These are phyloP conservation scores for Lantana camara DNA, from an alignment of 257 asterid species.

Conservation along the genomic window DNA sequence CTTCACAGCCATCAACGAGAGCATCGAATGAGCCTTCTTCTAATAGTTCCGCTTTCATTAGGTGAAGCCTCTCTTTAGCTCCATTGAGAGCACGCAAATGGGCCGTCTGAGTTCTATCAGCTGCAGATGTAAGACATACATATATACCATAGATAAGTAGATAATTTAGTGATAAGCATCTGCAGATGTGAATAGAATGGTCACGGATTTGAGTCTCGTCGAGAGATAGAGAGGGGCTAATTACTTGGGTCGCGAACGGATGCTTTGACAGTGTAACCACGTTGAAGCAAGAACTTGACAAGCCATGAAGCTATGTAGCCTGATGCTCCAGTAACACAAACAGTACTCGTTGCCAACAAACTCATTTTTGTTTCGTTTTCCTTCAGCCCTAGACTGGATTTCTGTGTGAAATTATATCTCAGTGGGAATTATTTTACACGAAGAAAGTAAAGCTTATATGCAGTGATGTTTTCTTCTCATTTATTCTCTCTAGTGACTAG, in stretches of 20 bases:
- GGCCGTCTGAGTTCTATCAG: constrained; percentile 7
- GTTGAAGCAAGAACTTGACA: constrained; percentile 28
- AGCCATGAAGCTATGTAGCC: constrained; percentile 36
- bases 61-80: constrained; percentile 22
- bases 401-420: too few relatives aligned
- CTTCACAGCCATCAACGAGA: constrained; percentile 4
- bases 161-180: too few relatives aligned
- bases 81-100: constrained; percentile 10
- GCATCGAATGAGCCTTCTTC: constrained; percentile 3
- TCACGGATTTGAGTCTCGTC: too few relatives aligned
- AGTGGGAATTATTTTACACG: background rate
- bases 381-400: too few relatives aligned
- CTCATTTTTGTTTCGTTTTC: too few relatives aligned
- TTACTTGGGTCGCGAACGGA: constrained; percentile 15
- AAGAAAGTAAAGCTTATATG: too few relatives aligned
- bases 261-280: constrained; percentile 30
- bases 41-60: constrained; percentile 4
- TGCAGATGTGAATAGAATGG: too few relatives aligned
- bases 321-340: constrained; percentile 21
- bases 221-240: background rate
- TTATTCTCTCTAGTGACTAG: too few relatives aligned
- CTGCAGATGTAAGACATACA: background rate
- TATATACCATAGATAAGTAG: too few relatives aligned
- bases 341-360: background rate
- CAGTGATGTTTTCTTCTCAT: too few relatives aligned